Evolutionary conservation across 768 basidiomycete genomes (phyloP).

Genomic region (Lactarius tabidus): DNA sequence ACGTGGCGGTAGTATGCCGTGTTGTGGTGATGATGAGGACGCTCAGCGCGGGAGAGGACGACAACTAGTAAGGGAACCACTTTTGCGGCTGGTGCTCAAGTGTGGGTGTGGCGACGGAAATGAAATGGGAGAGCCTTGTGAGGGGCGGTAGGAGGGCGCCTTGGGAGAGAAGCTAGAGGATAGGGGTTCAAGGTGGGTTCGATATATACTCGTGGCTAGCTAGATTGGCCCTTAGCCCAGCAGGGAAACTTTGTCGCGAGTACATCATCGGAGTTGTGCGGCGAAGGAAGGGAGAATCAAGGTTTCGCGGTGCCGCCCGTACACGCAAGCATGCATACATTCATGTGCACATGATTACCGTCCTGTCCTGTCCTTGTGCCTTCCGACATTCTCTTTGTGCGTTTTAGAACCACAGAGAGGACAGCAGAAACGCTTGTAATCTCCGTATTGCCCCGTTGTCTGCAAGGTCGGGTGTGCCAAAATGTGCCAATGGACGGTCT

Average conservation of each 20-base stretch:
- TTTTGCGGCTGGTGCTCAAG: background rate
- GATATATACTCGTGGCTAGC: background rate
- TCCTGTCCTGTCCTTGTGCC: too few species aligned
- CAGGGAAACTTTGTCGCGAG: background rate
- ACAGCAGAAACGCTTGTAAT: background rate
- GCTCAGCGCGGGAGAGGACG: background rate
- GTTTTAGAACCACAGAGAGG: background rate
- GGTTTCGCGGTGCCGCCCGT: background rate
- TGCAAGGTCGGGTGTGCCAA: background rate
- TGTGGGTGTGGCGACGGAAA: background rate
- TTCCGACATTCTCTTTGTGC: background rate
- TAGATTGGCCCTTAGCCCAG: background rate
- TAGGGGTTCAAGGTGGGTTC: background rate
- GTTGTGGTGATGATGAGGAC: background rate
- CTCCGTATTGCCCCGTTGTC: background rate
- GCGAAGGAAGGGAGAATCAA: background rate
- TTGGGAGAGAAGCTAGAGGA: background rate
- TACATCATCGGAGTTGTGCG: background rate
- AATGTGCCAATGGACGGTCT: too few species aligned
- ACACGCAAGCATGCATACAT: background rate
- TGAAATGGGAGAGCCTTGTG: background rate
- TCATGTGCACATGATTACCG: background rate
- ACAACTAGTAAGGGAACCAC: background rate
- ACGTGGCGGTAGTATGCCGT: background rate
- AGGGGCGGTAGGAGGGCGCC: background rate